Evolutionary conservation across 441 rosid species (phyloP).

Genomic region (Jatropha podagrica): DNA sequence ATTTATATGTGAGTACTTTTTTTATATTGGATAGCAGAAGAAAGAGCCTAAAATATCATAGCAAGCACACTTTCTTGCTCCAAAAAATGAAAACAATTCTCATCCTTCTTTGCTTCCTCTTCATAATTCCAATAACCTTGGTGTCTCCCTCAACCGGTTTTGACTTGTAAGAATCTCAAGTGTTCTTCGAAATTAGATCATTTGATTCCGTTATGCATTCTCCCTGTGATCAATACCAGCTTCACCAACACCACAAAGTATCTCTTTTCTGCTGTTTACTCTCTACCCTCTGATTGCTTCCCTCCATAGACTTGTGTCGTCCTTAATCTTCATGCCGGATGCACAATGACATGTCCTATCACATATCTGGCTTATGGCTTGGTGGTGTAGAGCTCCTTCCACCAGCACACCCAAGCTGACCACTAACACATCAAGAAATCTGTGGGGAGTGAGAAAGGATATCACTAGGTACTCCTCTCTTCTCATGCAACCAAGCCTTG

Average conservation of each 20-base stretch:
- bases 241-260: background rate
- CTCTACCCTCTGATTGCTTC: background rate
- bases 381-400: constrained; percentile 12
- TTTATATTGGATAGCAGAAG: background rate
- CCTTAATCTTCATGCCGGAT: background rate
- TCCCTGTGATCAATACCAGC: background rate
- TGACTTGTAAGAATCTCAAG: background rate
- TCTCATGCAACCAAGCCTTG: background rate
- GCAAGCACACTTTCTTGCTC: background rate
- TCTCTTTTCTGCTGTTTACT: background rate
- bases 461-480: constrained; percentile 9
- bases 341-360: background rate
- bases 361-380: constrained; percentile 12
- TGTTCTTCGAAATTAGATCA: background rate
- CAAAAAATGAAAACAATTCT: background rate
- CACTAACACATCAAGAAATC: background rate
- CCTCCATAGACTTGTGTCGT: background rate
- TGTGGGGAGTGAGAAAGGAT: constrained; percentile 10
- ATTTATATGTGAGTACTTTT: background rate
- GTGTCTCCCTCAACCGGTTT: background rate
- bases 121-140: background rate
- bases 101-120: background rate
- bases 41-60: background rate
- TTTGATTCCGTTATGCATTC: background rate
- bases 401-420: constrained; percentile 2